Conservation (phyloP, 2,329 filamentous ascomycete genomes). For the Pestalotiopsis fici region DNA sequence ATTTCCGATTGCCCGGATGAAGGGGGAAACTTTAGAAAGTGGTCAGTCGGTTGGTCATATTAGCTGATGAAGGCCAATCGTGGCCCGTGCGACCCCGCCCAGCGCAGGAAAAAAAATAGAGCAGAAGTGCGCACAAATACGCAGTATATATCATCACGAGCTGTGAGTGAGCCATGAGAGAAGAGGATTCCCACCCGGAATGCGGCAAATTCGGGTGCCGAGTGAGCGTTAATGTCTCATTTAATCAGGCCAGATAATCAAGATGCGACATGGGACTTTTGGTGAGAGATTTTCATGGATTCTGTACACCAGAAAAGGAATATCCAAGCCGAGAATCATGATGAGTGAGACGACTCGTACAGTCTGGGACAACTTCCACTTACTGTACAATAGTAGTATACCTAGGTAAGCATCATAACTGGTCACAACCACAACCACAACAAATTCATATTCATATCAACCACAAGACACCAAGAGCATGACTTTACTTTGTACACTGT, state of each 20-base stretch:
- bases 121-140: constrained; percentile 5
- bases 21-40: background rate
- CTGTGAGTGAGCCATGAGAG: background rate
- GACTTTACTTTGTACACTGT: too few relatives aligned
- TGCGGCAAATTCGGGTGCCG: background rate
- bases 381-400: background rate
- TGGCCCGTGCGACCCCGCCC: constrained; percentile 4
- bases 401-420: background rate
- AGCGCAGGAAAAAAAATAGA: background rate
- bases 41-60: background rate
- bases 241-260: background rate
- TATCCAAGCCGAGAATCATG: background rate
- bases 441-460: background rate
- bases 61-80: background rate
- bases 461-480: too few relatives aligned
- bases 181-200: background rate
- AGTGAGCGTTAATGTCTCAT: background rate
- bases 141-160: constrained; percentile 7
- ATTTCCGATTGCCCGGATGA: background rate
- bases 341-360: background rate
- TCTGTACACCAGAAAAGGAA: too few relatives aligned
- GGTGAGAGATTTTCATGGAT: too few relatives aligned
- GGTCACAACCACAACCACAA: background rate
- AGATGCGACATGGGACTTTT: background rate
- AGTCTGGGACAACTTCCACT: background rate